Percentiles rank a stretch among this genome's conserved stretches.
Conservation (phyloP, 495 filamentous ascomycete genomes). For the Neurospora sp. region DNA sequence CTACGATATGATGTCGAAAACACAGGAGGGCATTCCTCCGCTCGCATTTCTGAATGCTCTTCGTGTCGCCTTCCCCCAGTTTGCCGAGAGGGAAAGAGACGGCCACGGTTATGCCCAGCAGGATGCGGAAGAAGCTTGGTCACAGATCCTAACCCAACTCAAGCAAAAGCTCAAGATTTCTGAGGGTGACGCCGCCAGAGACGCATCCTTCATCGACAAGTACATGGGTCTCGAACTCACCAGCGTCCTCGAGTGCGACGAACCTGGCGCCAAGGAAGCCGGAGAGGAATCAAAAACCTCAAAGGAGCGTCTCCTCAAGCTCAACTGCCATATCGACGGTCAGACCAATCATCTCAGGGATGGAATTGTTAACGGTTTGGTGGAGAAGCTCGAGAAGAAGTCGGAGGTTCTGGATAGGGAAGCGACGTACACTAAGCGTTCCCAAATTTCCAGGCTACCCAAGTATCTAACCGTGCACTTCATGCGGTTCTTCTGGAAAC, state of each 20-base stretch:
- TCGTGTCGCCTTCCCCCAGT: slow-evolving; percentile 79
- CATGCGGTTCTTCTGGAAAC: slow-evolving; percentile 96
- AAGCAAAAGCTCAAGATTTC: slow-evolving; percentile 66
- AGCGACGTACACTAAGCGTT: slow-evolving; percentile 78
- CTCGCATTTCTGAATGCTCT: slow-evolving; percentile 77
- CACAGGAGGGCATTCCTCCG: slow-evolving; percentile 79
- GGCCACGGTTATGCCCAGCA: slow-evolving; percentile 86
- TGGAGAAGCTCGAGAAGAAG: slow-evolving; percentile 83
- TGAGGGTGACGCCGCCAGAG: slow-evolving; percentile 34
- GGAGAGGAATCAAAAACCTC: slow-evolving; percentile 58
- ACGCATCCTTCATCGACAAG: slow-evolving; percentile 74
- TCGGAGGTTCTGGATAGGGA: slow-evolving; percentile 70
- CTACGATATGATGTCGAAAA: slow-evolving; percentile 88
- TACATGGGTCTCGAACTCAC: slow-evolving; percentile 78
- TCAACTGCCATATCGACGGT: slow-evolving; percentile 84
- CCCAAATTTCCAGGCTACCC: slow-evolving; percentile 76
- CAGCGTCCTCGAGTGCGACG: slow-evolving; percentile 71
- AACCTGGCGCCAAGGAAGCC: slow-evolving; percentile 61
- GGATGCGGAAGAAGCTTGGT: slow-evolving; percentile 97
- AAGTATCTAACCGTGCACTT: slow-evolving; percentile 97
- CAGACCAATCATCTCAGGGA: slow-evolving; percentile 84
- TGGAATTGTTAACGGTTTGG: slow-evolving; percentile 68
- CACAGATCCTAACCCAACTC: slow-evolving; percentile 84
- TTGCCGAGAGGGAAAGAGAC: slow-evolving; percentile 72
- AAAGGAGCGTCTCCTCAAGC: slow-evolving; percentile 76